Base-by-base conservation (phyloP, 768 basidiomycete genomes). In the Hypholoma fasciculare region DNA sequence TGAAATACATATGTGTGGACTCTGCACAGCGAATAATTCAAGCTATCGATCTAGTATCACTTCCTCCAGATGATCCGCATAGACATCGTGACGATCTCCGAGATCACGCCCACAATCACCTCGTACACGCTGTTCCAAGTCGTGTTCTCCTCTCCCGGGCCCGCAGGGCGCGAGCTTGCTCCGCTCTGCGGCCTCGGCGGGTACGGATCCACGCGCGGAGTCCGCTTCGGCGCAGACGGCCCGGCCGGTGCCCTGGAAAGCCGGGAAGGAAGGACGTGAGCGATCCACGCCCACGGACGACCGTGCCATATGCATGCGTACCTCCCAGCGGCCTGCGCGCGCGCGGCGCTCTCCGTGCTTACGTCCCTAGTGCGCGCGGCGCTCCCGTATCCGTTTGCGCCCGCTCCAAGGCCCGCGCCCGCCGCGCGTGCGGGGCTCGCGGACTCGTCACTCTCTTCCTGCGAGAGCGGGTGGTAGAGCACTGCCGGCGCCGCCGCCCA, bases 231-330 rank as follows among this genome's bases (percentile, higher is more conserved):
- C 26, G 27, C 23, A 3, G 48, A 30, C 26, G 48, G 48, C 16
- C 23, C 30, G 30, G 7, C 30, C 30, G 30, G 30, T 34, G 30
- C 4, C 48, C 48, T 49, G 48, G 12, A 27, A 30, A 49, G 48
- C 3, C 23, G 12, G 23, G 48, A 49, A 30, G 48, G 48, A 49
- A 49, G 48, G 27, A 49, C 16, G 48, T 49, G 48, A 49, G 48
- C 48, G 48, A 49, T 12, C 48, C 48, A 49, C 48, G 27, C 48
- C 48, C 48, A 49, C 48, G 48, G 48, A n/a, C 48, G 48, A 3
- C 48, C 23, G 27, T 12, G 20, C 48, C 48, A 49, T 11, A 49
- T 23, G 48, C 48, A 49, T 49, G 48, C 48, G 48, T 49, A 49
- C 48, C 48, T 49, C 48, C 48, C 48, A 17, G 48, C 48, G 12